A percentile compares a stretch with the other conserved stretches of the same genome.
These are phyloP conservation scores for Waitea zeae DNA, from an alignment of 1,284 basidiomycete species.

Conservation along the genomic window DNA sequence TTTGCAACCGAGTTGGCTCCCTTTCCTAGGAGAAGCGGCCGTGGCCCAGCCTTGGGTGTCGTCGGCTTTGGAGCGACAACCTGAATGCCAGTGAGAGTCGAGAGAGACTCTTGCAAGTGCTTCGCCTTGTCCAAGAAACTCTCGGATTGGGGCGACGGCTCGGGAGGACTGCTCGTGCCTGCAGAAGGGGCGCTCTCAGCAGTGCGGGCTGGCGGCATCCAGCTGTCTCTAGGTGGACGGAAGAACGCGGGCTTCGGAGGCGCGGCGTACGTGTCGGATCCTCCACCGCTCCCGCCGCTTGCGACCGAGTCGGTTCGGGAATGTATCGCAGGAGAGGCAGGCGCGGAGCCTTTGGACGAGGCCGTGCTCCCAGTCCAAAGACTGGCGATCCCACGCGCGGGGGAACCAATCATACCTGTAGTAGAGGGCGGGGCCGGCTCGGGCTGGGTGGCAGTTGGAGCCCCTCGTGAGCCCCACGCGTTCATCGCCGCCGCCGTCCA, in stretches of 20 bases:
- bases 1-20: not conserved
- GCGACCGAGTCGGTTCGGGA: conserved; percentile 9
- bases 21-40: conserved; percentile 39
- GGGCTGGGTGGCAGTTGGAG: too few relatives aligned
- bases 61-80: conserved; percentile 11
- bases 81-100: conserved; percentile 18
- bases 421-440: conserved; percentile 4
- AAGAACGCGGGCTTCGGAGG: conserved; percentile 42
- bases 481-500: conserved; percentile 43
- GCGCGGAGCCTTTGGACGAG: not conserved
- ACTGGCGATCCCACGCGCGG: not conserved
- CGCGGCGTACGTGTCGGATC: conserved; percentile 29
- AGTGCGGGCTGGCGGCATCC: conserved; percentile 19
- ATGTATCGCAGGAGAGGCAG: not conserved
- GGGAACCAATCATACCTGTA: too few relatives aligned
- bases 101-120: conserved; percentile 23
- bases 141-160: conserved; percentile 19
- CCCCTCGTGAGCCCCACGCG: conserved; percentile 15
- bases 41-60: conserved; percentile 28
- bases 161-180: conserved; percentile 23
- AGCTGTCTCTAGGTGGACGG: conserved; percentile 36
- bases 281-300: too few relatives aligned
- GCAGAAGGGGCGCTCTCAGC: conserved; percentile 14
- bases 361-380: not conserved
- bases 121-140: conserved; percentile 16